These are phyloP conservation scores for Epichloe bromicola DNA, from an alignment of 2,329 filamentous ascomycete species.

Conservation along the genomic window DNA sequence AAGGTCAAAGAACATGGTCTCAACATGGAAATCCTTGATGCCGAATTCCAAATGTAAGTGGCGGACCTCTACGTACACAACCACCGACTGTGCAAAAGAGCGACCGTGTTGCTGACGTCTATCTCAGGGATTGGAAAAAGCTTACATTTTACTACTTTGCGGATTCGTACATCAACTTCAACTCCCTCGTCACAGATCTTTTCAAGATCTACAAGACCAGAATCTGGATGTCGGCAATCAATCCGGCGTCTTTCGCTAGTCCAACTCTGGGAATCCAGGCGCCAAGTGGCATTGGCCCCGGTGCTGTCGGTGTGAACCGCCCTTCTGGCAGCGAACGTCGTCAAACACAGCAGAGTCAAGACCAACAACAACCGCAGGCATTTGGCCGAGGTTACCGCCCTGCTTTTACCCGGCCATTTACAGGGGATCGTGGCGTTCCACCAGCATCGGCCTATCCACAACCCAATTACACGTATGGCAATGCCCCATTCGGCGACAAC, in stretches of 20 bases:
- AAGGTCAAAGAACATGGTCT: constrained; percentile 91
- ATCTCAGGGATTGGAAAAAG: constrained; percentile 87
- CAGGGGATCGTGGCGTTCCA: constrained; percentile 27
- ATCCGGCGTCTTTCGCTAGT: constrained; percentile 86
- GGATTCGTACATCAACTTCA: constrained; percentile 98
- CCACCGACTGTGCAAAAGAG: not conserved
- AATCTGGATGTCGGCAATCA: constrained; percentile 99
- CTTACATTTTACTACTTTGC: constrained; percentile 98
- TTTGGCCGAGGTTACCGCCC: constrained; percentile 31
- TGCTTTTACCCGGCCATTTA: constrained; percentile 28
- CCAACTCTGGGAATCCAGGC: constrained; percentile 60
- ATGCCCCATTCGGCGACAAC: constrained; percentile 20
- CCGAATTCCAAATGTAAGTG: constrained; percentile 93
- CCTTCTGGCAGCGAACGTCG: constrained; percentile 33
- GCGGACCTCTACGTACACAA: not conserved
- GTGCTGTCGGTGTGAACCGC: constrained; percentile 47
- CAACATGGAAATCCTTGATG: constrained; percentile 97
- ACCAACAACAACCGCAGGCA: constrained; percentile 15
- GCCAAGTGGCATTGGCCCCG: constrained; percentile 52
- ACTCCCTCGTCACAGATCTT: constrained; percentile 89
- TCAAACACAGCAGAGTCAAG: constrained; percentile 29
- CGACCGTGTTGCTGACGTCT: constrained; percentile 5
- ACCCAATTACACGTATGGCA: constrained; percentile 23
- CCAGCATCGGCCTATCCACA: constrained; percentile 22
- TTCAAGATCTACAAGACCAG: constrained; percentile 99